Base-by-base conservation (phyloP, 1,284 basidiomycete genomes). In the Fomes fomentarius region DNA sequence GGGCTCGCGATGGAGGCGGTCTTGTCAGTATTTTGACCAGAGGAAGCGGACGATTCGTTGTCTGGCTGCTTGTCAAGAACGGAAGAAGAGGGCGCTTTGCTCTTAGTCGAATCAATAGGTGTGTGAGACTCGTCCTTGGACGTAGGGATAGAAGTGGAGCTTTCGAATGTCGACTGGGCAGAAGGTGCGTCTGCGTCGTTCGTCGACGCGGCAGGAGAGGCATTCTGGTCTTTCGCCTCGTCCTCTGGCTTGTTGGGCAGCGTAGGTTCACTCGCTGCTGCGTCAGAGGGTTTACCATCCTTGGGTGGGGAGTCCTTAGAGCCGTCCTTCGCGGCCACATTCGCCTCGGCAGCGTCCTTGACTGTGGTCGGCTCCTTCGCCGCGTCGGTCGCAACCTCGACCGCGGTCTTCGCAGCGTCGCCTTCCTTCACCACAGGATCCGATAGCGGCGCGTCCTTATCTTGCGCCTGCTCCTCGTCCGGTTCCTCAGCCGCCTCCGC, bases 391-490 rank as follows among this genome's bases (percentile, higher is more conserved):
- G 11, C 38, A 15, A 24, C 38, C 38, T 40, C 25, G 38, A 40
- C 21, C 38, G 21, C 11, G 21, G 31, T 33, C 6, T 31, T 2
- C 19, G 33, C 14, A n/a, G 19, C 31, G 10, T 3, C 33, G 22
- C 35, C 38, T 1, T 31, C 31, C 40, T 34, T 35, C 38, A 22
- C 19, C 5, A 22, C 1, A 7, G 38, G 21, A 12, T 40, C 38
- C 3, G 38, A 14, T 8, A 22, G 8, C 21, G 44, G 17, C 31
- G 44, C 28, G 31, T 25, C 30, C 47, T 48, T 28, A 31, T 50
- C 48, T 26, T 50, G 39, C 30, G 30, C 24, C 21, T 41, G 28
- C 38, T 50, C 39, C 10, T 26, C 39, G 21, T 50, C 48, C 31
- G 15, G 40, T 10, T 25, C 26, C 9, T 37, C 50, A 8, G 26